Conservation (phyloP, 2,329 filamentous ascomycete species). For the Pseudocercospora fuligena region DNA sequence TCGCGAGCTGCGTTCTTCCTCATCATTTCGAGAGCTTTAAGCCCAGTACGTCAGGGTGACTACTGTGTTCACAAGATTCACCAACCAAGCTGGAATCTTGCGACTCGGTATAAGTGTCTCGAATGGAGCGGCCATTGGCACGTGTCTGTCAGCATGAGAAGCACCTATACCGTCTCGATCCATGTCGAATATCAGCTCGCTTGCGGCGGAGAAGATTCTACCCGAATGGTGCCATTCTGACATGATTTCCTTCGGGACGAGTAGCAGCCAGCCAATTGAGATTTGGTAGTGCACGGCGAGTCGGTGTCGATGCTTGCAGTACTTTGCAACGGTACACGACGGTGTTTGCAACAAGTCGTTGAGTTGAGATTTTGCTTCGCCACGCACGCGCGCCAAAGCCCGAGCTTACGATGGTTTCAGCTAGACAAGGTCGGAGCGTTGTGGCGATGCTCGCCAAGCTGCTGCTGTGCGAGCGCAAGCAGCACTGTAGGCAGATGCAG, state of each 20-base stretch:
- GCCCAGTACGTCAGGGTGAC: too few species aligned
- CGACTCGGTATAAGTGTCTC: too few species aligned
- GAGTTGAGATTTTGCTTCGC: not conserved
- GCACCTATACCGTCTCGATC: not conserved
- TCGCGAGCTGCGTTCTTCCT: too few species aligned
- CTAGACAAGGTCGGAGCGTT: not conserved
- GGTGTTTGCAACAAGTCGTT: not conserved
- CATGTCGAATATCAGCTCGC: not conserved
- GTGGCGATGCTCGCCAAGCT: not conserved
- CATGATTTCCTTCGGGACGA: not conserved
- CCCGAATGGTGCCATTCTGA: slow-evolving; percentile 5
- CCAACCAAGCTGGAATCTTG: too few species aligned
- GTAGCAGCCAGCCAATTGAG: not conserved
- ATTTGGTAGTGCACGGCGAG: not conserved
- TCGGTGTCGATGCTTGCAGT: not conserved
- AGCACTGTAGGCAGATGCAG: not conserved
- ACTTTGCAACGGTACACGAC: not conserved
- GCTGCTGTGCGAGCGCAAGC: not conserved
- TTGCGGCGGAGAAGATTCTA: slow-evolving; percentile 3
- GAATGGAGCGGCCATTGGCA: too few species aligned
- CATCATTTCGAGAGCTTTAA: too few species aligned
- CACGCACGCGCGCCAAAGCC: not conserved
- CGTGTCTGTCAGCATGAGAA: too few species aligned
- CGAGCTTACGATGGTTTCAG: too few species aligned
- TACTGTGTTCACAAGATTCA: too few species aligned